Percentiles rank a stretch among this genome's conserved stretches.
phyloP scores from a whole-genome alignment of 2,329 filamentous ascomycete genomes.

The Nemania sp. region DNA sequence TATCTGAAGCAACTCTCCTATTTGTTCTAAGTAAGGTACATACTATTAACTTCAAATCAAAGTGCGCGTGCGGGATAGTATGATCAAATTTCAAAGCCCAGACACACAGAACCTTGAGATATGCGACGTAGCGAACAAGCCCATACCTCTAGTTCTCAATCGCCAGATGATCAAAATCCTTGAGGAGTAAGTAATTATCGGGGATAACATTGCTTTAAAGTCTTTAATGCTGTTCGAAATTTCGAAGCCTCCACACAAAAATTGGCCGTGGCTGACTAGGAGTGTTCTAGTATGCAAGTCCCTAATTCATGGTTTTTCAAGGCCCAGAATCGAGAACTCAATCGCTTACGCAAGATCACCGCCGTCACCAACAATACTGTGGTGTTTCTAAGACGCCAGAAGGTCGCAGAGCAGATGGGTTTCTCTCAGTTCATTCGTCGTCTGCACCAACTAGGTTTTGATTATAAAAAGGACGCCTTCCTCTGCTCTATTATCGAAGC shows the following conservation, averaged over 20 bases:
- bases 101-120: slow-evolving; percentile 73
- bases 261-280: not conserved
- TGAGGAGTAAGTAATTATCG: slow-evolving; percentile 66
- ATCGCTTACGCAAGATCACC: slow-evolving; percentile 69
- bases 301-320: slow-evolving; percentile 68
- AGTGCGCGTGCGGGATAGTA: slow-evolving; percentile 75
- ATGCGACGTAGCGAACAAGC: slow-evolving; percentile 75
- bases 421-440: slow-evolving; percentile 72
- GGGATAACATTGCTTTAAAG: slow-evolving; percentile 57
- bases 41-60: slow-evolving; percentile 17
- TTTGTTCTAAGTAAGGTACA: not conserved
- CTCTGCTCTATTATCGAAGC: slow-evolving; percentile 78
- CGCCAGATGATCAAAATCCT: slow-evolving; percentile 87
- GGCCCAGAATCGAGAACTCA: slow-evolving; percentile 73
- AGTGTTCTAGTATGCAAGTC: slow-evolving; percentile 52
- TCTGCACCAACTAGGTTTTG: slow-evolving; percentile 67
- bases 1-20: not conserved
- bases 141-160: slow-evolving; percentile 78
- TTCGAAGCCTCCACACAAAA: not conserved
- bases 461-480: slow-evolving; percentile 77
- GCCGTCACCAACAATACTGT: slow-evolving; percentile 71
- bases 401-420: slow-evolving; percentile 70
- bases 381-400: slow-evolving; percentile 71
- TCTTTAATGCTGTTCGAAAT: not conserved
- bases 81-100: slow-evolving; percentile 79